Evolutionary conservation across 2,329 filamentous ascomycete species (phyloP).

Genomic region (Fusarium ambrosium): DNA sequence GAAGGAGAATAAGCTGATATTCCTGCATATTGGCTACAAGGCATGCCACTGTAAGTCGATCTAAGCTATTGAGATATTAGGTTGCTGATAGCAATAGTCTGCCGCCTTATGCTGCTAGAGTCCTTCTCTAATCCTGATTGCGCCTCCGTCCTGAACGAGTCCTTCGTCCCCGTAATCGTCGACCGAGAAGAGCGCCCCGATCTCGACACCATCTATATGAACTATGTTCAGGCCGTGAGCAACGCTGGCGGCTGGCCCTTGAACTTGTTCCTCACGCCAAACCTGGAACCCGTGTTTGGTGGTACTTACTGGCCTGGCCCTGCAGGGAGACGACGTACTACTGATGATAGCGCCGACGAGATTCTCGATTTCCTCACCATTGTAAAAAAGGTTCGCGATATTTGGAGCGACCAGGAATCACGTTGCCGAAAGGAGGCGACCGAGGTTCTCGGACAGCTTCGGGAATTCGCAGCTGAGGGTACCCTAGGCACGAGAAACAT

Average conservation of each 20-base stretch:
- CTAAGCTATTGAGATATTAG: background rate
- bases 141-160: conserved; percentile 84
- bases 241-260: conserved; percentile 93
- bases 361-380: conserved; percentile 87
- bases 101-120: conserved; percentile 92
- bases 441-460: conserved; percentile 83
- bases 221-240: conserved; percentile 94
- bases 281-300: conserved; percentile 93
- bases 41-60: conserved; percentile 87
- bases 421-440: conserved; percentile 86
- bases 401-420: conserved; percentile 88
- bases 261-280: conserved; percentile 95
- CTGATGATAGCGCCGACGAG: conserved; percentile 62
- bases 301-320: conserved; percentile 96
- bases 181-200: conserved; percentile 95
- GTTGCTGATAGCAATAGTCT: conserved; percentile 65
- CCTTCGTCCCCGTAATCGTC: conserved; percentile 92
- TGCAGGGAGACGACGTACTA: conserved; percentile 61
- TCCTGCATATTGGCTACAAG: conserved; percentile 94
- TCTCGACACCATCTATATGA: conserved; percentile 97
- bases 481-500: conserved; percentile 68
- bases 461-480: conserved; percentile 90
- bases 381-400: conserved; percentile 78
- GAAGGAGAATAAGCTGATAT: conserved; percentile 87
- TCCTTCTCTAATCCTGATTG: conserved; percentile 88